phyloP scores from a whole-genome alignment of 2,329 filamentous ascomycete species.

The Phoma sp. region DNA sequence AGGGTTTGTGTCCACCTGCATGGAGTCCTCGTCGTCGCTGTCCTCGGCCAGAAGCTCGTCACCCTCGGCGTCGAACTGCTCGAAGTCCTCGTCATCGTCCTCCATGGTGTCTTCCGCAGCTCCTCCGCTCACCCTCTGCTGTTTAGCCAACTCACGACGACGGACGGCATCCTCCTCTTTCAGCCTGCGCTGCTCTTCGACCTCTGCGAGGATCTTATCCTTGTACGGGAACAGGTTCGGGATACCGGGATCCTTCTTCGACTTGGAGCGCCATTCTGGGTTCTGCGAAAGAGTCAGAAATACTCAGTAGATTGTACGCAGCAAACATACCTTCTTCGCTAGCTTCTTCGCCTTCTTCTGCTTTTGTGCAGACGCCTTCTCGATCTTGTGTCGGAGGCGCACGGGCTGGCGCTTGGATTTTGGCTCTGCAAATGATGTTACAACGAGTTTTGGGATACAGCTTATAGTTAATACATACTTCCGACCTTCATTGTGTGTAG shows the following conservation, averaged over 20 bases:
- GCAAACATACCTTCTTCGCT: conserved; percentile 73
- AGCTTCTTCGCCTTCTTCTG: conserved; percentile 88
- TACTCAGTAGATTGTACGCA: not conserved
- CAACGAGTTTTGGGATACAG: not conserved
- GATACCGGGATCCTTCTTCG: conserved; percentile 98
- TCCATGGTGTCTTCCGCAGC: conserved; percentile 46
- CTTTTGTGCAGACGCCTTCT: conserved; percentile 89
- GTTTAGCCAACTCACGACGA: conserved; percentile 72
- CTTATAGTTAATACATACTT: conserved; percentile 40
- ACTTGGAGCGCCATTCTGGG: conserved; percentile 90
- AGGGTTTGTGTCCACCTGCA: conserved; percentile 77
- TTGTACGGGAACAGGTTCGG: conserved; percentile 98
- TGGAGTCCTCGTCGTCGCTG: conserved; percentile 64
- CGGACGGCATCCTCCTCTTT: conserved; percentile 78
- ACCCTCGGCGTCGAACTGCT: conserved; percentile 58
- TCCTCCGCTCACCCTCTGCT: conserved; percentile 49
- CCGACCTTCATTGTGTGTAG: conserved; percentile 51
- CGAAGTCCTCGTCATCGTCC: conserved; percentile 46
- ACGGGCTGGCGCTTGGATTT: conserved; percentile 92
- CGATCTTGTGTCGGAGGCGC: conserved; percentile 92
- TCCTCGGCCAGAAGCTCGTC: conserved; percentile 59
- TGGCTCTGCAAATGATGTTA: conserved; percentile 69
- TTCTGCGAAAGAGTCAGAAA: conserved; percentile 63
- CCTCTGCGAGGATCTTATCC: conserved; percentile 91
- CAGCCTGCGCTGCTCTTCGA: conserved; percentile 83